These are phyloP conservation scores for barrel medic (Medicago truncatula) DNA, from an alignment of 306 rosid species.

Conservation along the genomic window MtrunA17r5.0-ANR NC_053042.1:2854001-2854500, in stretches of 20 bases:
- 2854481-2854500: slow-evolving; percentile 48
- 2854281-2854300: not conserved
- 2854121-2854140: not conserved
- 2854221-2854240: not conserved
- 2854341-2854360: not conserved
- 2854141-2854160: not conserved
- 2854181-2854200: not conserved
- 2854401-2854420: too few relatives aligned
- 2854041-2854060: not conserved
- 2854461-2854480: slow-evolving; percentile 26
- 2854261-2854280: slow-evolving; percentile 17
- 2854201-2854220: not conserved
- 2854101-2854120: not conserved
- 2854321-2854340: not conserved
- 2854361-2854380: too few relatives aligned
- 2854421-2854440: too few relatives aligned
- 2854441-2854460: too few relatives aligned
- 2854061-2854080: not conserved
- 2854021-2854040: not conserved
- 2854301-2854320: not conserved
- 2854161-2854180: not conserved
- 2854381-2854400: too few relatives aligned
- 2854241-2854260: not conserved
- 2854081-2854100: not conserved
- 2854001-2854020: not conserved